phyloP scores from a whole-genome alignment of 305 asterid genomes.

The Ilex paraguariensis region DNA sequence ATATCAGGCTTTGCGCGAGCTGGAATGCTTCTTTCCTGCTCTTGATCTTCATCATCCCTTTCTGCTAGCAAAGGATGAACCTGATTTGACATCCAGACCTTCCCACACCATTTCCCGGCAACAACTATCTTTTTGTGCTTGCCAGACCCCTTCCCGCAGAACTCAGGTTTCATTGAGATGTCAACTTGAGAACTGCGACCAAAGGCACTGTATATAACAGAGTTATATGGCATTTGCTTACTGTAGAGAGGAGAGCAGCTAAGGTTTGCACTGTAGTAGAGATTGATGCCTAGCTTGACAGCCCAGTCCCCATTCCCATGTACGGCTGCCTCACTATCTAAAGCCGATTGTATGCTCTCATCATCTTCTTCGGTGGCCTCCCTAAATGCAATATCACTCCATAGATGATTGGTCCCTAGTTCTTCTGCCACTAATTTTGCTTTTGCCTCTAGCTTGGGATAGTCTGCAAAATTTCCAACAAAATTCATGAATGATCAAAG shows the following conservation, averaged over 20 bases:
- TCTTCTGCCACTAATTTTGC: slow-evolving; percentile 83
- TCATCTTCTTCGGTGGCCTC: slow-evolving; percentile 67
- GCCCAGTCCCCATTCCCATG: slow-evolving; percentile 99
- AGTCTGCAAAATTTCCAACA: slow-evolving; percentile 51
- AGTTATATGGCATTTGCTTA: slow-evolving; percentile 95
- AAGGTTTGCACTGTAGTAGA: slow-evolving; percentile 88
- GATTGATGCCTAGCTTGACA: slow-evolving; percentile 89
- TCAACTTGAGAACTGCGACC: slow-evolving; percentile 58
- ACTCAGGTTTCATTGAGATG: slow-evolving; percentile 23
- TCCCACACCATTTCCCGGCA: slow-evolving; percentile 99
- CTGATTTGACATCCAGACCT: slow-evolving; percentile 95
- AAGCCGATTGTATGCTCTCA: slow-evolving; percentile 60
- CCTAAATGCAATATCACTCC: slow-evolving; percentile 63
- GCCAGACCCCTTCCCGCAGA: slow-evolving; percentile 38
- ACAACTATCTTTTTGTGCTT: slow-evolving; percentile 71
- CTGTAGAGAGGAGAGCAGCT: slow-evolving; percentile 94
- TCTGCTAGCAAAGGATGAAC: slow-evolving; percentile 76
- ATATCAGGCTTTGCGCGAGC: slow-evolving; percentile 27
- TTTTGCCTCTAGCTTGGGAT: slow-evolving; percentile 72
- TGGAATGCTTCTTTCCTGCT: slow-evolving; percentile 23
- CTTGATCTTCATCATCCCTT: slow-evolving; percentile 39
- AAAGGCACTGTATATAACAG: slow-evolving; percentile 65
- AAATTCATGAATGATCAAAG: not conserved
- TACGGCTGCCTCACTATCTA: slow-evolving; percentile 72
- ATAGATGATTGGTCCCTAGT: slow-evolving; percentile 38